Percentiles rank a stretch among this genome's conserved stretches.
Conservation (phyloP, 2,329 filamentous ascomycete genomes). For the Alternaria sp. region DNA sequence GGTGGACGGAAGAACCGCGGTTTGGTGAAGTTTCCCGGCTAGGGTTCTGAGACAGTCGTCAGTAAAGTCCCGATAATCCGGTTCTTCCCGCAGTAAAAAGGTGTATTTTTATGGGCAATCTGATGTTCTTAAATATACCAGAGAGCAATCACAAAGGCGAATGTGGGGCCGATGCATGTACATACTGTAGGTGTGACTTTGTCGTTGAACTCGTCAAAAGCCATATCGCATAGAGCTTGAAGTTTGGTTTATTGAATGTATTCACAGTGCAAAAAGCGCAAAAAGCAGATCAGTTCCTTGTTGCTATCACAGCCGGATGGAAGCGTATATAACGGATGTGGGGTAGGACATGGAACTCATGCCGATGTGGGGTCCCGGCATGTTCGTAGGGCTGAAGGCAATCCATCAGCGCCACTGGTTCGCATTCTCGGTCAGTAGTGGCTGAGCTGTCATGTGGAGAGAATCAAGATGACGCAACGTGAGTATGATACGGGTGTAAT, state of each 20-base stretch:
- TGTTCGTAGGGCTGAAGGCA: conserved; percentile 5
- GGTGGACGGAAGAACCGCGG: conserved; percentile 51
- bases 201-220: conserved; percentile 43
- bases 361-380: conserved; percentile 41
- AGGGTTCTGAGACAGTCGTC: conserved; percentile 28
- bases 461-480: background rate
- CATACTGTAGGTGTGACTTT: conserved; percentile 46
- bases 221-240: conserved; percentile 27
- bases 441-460: background rate
- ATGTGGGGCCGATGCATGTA: conserved; percentile 27
- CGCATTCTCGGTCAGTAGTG: background rate
- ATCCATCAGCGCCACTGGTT: conserved; percentile 2
- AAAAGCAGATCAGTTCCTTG: background rate
- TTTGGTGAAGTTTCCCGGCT: conserved; percentile 52
- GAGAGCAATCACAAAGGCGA: background rate
- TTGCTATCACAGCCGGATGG: conserved; percentile 4
- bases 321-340: conserved; percentile 30
- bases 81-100: background rate
- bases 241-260: background rate
- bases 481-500: background rate
- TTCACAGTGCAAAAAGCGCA: background rate
- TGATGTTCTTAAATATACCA: background rate
- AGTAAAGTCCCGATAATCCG: background rate
- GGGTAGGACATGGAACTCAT: conserved; percentile 21
- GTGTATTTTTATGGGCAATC: background rate